Conservation (phyloP, 495 filamentous ascomycete genomes). For the Xylaria intraflava region DNA sequence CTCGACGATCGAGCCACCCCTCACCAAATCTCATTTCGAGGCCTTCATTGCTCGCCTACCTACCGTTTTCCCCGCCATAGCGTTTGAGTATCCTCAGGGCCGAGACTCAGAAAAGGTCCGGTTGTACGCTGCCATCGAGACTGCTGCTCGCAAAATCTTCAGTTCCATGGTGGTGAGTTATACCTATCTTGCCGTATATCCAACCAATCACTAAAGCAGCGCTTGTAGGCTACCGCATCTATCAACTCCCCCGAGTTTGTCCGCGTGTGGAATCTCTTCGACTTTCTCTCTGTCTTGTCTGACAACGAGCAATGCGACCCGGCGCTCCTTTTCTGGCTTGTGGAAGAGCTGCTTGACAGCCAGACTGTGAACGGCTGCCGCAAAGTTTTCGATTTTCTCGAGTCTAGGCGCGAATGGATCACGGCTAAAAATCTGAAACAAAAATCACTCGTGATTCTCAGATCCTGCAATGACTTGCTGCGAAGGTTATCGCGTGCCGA, state of each 20-base stretch:
- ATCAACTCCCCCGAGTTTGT: slow-evolving; percentile 72
- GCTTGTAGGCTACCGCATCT: slow-evolving; percentile 52
- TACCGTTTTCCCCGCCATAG: slow-evolving; percentile 25
- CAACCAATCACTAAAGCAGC: slow-evolving; percentile 3
- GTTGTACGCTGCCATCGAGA: slow-evolving; percentile 65
- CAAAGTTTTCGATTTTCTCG: slow-evolving; percentile 85
- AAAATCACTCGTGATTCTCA: slow-evolving; percentile 79
- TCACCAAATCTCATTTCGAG: slow-evolving; percentile 56
- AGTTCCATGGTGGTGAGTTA: slow-evolving; percentile 62
- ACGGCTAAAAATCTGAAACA: slow-evolving; percentile 78
- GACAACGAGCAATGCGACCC: slow-evolving; percentile 81
- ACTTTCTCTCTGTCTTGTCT: slow-evolving; percentile 79
- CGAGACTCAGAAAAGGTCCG: slow-evolving; percentile 35
- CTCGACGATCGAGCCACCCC: slow-evolving; percentile 67
- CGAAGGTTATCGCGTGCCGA: slow-evolving; percentile 86
- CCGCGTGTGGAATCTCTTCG: slow-evolving; percentile 85
- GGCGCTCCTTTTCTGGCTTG: slow-evolving; percentile 76
- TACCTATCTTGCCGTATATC: not conserved
- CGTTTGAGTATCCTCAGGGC: slow-evolving; percentile 8
- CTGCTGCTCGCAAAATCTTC: slow-evolving; percentile 70
- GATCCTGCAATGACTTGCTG: slow-evolving; percentile 91
- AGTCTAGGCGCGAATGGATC: slow-evolving; percentile 81
- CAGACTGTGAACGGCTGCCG: slow-evolving; percentile 89
- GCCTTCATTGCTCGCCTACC: slow-evolving; percentile 39
- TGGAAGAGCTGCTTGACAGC: slow-evolving; percentile 93